Evolutionary conservation across 2,329 filamentous ascomycete species (phyloP).

Genomic region (Fusarium sp.): DNA sequence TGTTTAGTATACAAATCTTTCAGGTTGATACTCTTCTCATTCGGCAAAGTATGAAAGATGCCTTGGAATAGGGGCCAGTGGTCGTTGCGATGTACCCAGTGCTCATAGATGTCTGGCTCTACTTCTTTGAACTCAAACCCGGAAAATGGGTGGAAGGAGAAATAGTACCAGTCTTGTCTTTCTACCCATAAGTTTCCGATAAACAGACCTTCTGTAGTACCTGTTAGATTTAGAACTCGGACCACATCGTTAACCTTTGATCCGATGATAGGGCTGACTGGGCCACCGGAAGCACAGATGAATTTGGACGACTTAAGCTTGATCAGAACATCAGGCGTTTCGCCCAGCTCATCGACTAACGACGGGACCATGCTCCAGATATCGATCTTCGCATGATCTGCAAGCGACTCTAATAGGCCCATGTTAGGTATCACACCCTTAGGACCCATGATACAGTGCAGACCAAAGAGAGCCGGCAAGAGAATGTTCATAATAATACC

Average conservation of each 20-base stretch:
- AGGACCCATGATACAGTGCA: slow-evolving; percentile 55
- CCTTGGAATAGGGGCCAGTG: slow-evolving; percentile 33
- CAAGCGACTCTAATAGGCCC: slow-evolving; percentile 51
- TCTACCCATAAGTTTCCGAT: slow-evolving; percentile 49
- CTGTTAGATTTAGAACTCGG: slow-evolving; percentile 52
- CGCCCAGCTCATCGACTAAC: slow-evolving; percentile 51
- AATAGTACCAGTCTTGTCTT: slow-evolving; percentile 51
- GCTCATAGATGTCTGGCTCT: slow-evolving; percentile 49
- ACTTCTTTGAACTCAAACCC: slow-evolving; percentile 53
- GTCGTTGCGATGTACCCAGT: slow-evolving; percentile 51
- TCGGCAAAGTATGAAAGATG: slow-evolving; percentile 52
- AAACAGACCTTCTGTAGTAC: slow-evolving; percentile 53
- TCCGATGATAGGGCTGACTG: slow-evolving; percentile 47
- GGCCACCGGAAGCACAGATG: slow-evolving; percentile 51
- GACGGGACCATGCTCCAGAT: slow-evolving; percentile 57
- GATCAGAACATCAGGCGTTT: slow-evolving; percentile 50
- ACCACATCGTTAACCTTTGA: slow-evolving; percentile 51
- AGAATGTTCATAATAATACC: slow-evolving; percentile 58
- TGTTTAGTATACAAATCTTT: slow-evolving; percentile 50
- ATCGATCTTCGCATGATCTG: slow-evolving; percentile 52
- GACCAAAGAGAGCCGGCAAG: slow-evolving; percentile 52
- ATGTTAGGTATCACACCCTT: slow-evolving; percentile 53
- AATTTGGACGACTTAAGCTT: slow-evolving; percentile 52
- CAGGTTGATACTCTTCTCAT: slow-evolving; percentile 46
- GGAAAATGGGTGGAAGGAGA: slow-evolving; percentile 52